A percentile compares a stretch with the other conserved stretches of the same genome.
These are phyloP conservation scores for Lactifluus subvellereus DNA, from an alignment of 768 basidiomycete species.

Conservation along the genomic window DNA sequence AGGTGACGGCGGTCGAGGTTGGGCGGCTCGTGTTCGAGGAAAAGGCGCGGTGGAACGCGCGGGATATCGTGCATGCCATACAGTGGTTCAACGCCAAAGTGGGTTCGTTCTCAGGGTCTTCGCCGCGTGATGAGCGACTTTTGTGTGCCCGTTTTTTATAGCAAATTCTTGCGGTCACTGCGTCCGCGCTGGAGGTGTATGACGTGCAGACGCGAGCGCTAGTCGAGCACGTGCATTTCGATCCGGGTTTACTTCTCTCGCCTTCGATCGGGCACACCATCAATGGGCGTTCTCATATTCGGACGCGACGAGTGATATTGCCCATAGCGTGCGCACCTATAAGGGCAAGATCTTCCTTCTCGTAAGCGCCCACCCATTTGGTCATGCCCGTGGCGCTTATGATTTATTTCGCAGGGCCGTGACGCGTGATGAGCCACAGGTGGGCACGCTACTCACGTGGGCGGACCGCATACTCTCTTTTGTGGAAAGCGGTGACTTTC, in stretches of 20 bases:
- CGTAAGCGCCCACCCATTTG: constrained; percentile 42
- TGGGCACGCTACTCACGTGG: constrained; percentile 89
- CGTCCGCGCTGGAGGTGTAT: constrained; percentile 56
- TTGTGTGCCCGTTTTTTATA: constrained; percentile 28
- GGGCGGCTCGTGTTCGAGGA: constrained; percentile 63
- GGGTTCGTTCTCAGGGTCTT: constrained; percentile 39
- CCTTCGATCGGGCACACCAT: constrained; percentile 44
- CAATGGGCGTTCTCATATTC: constrained; percentile 42
- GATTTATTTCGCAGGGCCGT: constrained; percentile 42
- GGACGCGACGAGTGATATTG: constrained; percentile 48
- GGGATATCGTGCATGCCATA: constrained; percentile 60
- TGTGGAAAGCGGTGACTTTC: constrained; percentile 82
- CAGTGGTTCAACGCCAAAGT: constrained; percentile 90
- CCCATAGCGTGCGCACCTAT: constrained; percentile 72
- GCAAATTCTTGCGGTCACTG: constrained; percentile 67
- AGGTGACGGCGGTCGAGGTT: constrained; percentile 50
- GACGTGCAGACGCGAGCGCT: constrained; percentile 52
- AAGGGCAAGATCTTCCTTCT: constrained; percentile 89
- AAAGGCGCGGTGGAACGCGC: constrained; percentile 51
- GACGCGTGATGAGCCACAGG: constrained; percentile 60
- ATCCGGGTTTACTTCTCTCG: constrained; percentile 50
- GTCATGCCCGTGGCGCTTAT: background rate
- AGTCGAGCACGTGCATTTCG: constrained; percentile 58
- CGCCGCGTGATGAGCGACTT: background rate
- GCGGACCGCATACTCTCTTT: constrained; percentile 83